Conservation (phyloP, 2,329 filamentous ascomycete genomes). For the Aspergillus calidoustus region DNA sequence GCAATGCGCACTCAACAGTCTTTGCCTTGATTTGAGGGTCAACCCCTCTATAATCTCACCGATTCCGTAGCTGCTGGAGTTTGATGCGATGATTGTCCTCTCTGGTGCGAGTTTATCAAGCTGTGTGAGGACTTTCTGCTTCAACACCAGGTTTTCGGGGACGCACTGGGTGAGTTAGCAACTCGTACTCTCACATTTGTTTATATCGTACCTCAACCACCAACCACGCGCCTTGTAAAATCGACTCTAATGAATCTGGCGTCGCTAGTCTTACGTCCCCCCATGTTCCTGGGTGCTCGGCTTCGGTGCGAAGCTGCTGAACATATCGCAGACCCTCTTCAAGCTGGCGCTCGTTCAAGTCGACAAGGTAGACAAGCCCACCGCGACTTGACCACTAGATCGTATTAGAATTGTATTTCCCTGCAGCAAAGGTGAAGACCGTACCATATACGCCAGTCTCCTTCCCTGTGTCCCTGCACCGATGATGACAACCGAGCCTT, state of each 20-base stretch:
- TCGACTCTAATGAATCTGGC: not conserved
- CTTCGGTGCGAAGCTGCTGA: constrained; percentile 2
- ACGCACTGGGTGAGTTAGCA: constrained; percentile 41
- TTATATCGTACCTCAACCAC: constrained; percentile 9
- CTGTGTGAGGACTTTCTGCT: constrained; percentile 44
- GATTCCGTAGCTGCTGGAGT: constrained; percentile 54
- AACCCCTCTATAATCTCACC: constrained; percentile 49
- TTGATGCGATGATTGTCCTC: constrained; percentile 51
- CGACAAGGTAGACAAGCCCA: constrained; percentile 13
- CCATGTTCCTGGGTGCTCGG: not conserved
- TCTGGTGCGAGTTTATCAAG: constrained; percentile 44
- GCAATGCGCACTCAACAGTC: constrained; percentile 52
- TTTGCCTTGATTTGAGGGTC: constrained; percentile 36
- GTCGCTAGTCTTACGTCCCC: constrained; percentile 1
- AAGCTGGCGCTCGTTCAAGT: constrained; percentile 10
- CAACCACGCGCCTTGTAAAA: constrained; percentile 8
- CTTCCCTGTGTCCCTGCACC: constrained; percentile 15
- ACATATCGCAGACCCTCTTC: not conserved
- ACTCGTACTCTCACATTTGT: not conserved
- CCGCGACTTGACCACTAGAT: constrained; percentile 15
- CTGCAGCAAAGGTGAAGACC: not conserved
- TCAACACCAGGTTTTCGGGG: constrained; percentile 50
- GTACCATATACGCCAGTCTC: constrained; percentile 16
- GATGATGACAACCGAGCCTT: not conserved
- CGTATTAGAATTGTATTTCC: not conserved